Evolutionary conservation across 129 eudicot genomes (phyloP), one percentile per base, ranked within the genome.

Genomic region (Escallonia herrerae): DNA sequence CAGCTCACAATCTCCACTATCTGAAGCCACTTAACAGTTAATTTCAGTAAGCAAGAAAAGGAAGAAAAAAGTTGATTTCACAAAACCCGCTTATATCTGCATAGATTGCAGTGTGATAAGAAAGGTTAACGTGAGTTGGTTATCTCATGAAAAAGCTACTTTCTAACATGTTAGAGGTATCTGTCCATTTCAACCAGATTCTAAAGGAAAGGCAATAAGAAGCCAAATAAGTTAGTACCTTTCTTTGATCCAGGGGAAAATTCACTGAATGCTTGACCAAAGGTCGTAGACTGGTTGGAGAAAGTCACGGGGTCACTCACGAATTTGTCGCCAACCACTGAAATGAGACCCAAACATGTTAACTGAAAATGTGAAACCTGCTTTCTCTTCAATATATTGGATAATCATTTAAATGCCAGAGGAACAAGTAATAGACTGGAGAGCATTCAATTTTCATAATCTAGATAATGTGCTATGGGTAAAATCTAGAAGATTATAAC

Each of bases 301-400:
- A 70, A 84, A 42, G 57, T 80, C 61, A 80, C 78, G 39, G 90
- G 84, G 62, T 90, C 91, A 45, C 80, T 77, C 40, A 90, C 87
- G 76, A 84, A 90, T 79, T 78, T 65, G 49, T 84, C 65, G 33
- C 79, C 87, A 54, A 81, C 87, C 83, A 90, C 97, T 90, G 82
- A 57, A 57, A 66, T 73, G 1, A 52, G 55, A 45, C 55, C 40
- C 64, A 51, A 70, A 65, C 2, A 50, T n/a, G 66, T 10, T 44
- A 40, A 58, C 60, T 67, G 37, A 9, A 62, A 69, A 14, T 39
- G 48, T 55, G 62, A 22, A 22, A 22, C 33, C 33, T 22, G 33
- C 33, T 22, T 22, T 22, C 33, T 22, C 33, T 22, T 22, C 33
- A 22, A 22, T 22, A 22, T 22, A 22, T 22, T 22, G 33, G 33